Conservation (phyloP, 805 yeast genomes). For the Torulaspora delbrueckii region DNA sequence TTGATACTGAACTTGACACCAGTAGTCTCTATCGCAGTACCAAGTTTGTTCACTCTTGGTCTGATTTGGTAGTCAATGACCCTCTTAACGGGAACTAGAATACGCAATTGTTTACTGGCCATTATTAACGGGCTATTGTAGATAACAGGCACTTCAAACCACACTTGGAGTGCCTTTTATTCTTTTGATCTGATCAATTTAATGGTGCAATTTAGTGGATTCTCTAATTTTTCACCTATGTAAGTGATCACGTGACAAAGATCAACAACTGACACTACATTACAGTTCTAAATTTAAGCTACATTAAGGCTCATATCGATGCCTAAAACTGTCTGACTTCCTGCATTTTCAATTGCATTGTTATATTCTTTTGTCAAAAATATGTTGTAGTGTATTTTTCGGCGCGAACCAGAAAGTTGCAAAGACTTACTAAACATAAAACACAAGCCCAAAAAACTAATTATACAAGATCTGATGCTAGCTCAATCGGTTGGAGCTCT, state of each 20-base stretch:
- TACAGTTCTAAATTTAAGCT: too few relatives aligned
- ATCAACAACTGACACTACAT: too few relatives aligned
- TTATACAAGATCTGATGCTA: too few relatives aligned
- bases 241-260: background rate
- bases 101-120: constrained; percentile 33
- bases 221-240: background rate
- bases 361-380: too few relatives aligned
- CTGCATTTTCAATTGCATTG: too few relatives aligned
- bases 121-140: background rate
- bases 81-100: constrained; percentile 90
- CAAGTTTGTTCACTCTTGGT: constrained; percentile 79
- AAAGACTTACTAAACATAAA: background rate
- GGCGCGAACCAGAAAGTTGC: background rate
- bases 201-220: background rate
- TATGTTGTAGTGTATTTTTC: background rate
- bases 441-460: too few relatives aligned
- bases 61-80: constrained; percentile 91
- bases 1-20: constrained; percentile 91
- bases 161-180: background rate
- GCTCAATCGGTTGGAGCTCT: too few relatives aligned
- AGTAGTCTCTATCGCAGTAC: constrained; percentile 72
- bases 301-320: too few relatives aligned
- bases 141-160: background rate
- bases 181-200: background rate
- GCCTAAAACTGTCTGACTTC: too few relatives aligned